Evolutionary conservation across 345 rosid genomes (phyloP).

Genomic region (Nasturtium officinale): DNA sequence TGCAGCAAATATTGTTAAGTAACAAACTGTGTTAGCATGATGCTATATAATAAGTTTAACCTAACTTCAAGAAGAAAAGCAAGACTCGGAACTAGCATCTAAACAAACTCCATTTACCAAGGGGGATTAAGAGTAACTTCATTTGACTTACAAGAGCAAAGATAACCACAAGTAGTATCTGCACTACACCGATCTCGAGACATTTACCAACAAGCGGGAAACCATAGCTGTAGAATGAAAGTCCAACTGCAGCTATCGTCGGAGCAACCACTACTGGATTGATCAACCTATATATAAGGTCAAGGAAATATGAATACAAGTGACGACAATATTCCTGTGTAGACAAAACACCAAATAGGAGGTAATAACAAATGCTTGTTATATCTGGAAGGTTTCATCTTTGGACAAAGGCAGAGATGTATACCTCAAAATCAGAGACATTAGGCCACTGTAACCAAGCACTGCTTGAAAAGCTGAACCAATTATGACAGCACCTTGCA

Average conservation of each 20-base stretch:
- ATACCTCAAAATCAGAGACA: conserved; percentile 72
- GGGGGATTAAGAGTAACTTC: background rate
- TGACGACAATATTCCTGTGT: background rate
- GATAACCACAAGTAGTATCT: conserved; percentile 75
- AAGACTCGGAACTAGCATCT: conserved; percentile 1
- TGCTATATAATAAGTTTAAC: background rate
- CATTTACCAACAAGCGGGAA: conserved; percentile 90
- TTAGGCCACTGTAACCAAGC: conserved; percentile 91
- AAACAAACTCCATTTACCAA: background rate
- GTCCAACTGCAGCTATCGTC: conserved; percentile 97
- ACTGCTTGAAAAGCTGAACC: conserved; percentile 87
- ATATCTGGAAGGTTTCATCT: conserved; percentile 27
- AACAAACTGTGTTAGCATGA: conserved; percentile 12
- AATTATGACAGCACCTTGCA: conserved; percentile 87
- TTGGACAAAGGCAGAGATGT: conserved; percentile 5
- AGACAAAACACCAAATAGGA: background rate
- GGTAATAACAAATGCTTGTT: background rate
- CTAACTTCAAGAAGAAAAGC: conserved; percentile 16
- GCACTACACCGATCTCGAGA: conserved; percentile 84
- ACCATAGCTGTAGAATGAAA: conserved; percentile 92
- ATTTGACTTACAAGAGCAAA: conserved; percentile 87
- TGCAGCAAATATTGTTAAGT: conserved; percentile 46
- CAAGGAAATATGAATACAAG: conserved; percentile 7
- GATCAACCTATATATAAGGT: conserved; percentile 61
- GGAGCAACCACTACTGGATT: conserved; percentile 99